phyloP scores from a whole-genome alignment of 2,329 filamentous ascomycete species.

The Cyphellophora europaea region DNA sequence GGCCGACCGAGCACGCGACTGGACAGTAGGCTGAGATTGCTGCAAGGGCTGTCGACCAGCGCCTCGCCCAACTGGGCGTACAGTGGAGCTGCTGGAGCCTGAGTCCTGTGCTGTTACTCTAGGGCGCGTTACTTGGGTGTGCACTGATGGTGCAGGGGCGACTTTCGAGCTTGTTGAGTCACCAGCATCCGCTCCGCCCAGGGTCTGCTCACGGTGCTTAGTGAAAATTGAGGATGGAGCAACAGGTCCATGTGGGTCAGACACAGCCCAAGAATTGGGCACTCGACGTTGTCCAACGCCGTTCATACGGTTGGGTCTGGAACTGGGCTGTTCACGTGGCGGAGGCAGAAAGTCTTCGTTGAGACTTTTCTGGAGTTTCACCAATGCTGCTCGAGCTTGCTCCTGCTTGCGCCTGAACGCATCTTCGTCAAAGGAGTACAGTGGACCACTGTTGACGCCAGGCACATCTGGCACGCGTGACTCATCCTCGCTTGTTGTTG shows the following conservation, averaged over 20 bases:
- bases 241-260: constrained; percentile 6
- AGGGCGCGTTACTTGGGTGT: neutral
- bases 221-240: constrained; percentile 12
- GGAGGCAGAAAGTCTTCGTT: constrained; percentile 14
- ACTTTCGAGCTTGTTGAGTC: too few relatives aligned
- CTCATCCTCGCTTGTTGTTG: too few relatives aligned
- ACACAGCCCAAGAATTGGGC: constrained; percentile 7
- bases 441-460: neutral
- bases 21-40: neutral
- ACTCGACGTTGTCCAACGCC: constrained; percentile 5
- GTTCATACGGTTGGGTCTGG: constrained; percentile 2
- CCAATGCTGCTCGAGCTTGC: constrained; percentile 16
- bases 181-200: neutral
- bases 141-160: neutral
- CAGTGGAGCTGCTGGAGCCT: neutral
- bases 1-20: neutral
- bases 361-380: constrained; percentile 17
- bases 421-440: constrained; percentile 13
- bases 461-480: neutral
- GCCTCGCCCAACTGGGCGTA: neutral
- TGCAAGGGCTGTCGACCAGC: neutral
- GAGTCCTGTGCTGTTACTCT: neutral
- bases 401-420: constrained; percentile 18
- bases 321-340: neutral
- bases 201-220: too few relatives aligned